Evolutionary conservation across 768 basidiomycete species (phyloP).

Genomic region (Tricholoma sp.): DNA sequence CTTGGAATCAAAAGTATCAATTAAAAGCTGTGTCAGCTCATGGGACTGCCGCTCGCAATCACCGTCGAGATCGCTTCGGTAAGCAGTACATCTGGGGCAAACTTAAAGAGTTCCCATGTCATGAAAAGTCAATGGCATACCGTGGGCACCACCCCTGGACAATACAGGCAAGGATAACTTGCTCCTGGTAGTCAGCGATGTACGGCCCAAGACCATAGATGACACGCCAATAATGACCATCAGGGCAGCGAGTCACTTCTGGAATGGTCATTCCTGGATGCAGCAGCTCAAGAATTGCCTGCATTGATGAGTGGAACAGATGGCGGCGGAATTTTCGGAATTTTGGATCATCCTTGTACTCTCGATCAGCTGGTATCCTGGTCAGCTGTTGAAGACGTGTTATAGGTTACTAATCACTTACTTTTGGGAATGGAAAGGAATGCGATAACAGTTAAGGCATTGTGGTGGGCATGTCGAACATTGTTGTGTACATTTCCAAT

Average conservation of each 20-base stretch:
- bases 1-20: neutral
- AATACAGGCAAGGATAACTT: conserved; percentile 24
- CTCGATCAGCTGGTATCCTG: conserved; percentile 8
- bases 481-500: too few relatives aligned
- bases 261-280: conserved; percentile 22
- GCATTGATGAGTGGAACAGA: conserved; percentile 25
- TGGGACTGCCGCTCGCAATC: neutral
- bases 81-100: neutral
- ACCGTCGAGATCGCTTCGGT: neutral
- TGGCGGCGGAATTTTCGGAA: conserved; percentile 24
- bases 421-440: too few relatives aligned
- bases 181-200: conserved; percentile 34
- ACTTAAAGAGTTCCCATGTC: neutral
- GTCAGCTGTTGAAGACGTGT: neutral
- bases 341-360: conserved; percentile 8
- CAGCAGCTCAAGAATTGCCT: conserved; percentile 17
- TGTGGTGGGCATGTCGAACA: conserved; percentile 2
- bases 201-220: conserved; percentile 28
- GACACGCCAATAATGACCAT: conserved; percentile 23
- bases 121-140: neutral
- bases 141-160: conserved; percentile 28
- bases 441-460: neutral
- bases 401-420: conserved; percentile 6
- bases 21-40: neutral
- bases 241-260: conserved; percentile 18